Conservation (phyloP, 371 early-diverging fungal species). For the Blakeslea trispora region DNA sequence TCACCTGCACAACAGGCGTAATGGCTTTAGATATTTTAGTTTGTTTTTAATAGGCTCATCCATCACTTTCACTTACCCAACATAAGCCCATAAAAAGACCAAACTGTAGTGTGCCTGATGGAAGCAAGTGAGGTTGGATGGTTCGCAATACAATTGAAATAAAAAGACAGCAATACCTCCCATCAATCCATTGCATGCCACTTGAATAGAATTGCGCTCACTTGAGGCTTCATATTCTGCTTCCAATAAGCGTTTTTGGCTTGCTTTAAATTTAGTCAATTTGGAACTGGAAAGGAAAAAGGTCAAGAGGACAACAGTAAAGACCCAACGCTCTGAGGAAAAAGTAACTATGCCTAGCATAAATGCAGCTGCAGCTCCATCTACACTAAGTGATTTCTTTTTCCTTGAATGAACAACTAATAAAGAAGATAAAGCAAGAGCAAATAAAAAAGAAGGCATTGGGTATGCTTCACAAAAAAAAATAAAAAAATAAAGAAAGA, state of each 20-base stretch:
- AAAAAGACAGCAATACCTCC: constrained; percentile 69
- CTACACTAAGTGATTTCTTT: constrained; percentile 69
- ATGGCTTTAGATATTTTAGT: constrained; percentile 47
- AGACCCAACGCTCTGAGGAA: constrained; percentile 58
- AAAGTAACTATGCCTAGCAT: constrained; percentile 76
- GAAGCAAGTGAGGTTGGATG: constrained; percentile 24
- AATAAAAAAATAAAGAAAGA: constrained; percentile 8
- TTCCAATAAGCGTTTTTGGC: constrained; percentile 69
- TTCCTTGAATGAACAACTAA: constrained; percentile 58
- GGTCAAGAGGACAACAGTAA: constrained; percentile 63
- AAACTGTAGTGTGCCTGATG: constrained; percentile 35
- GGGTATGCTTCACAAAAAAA: constrained; percentile 1
- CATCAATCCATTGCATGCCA: constrained; percentile 77
- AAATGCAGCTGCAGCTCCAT: constrained; percentile 78
- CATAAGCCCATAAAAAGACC: constrained; percentile 53
- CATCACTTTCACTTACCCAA: constrained; percentile 42
- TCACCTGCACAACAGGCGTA: constrained; percentile 89
- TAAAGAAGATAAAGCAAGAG: constrained; percentile 45
- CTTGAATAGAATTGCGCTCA: constrained; percentile 73
- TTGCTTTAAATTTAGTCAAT: constrained; percentile 80
- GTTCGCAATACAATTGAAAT: constrained; percentile 49
- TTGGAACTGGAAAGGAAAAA: constrained; percentile 78
- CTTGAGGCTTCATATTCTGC: constrained; percentile 52
- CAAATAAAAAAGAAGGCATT: constrained; percentile 40
- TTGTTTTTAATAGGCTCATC: neutral